These are phyloP conservation scores for Posidonia australis DNA, from an alignment of 106 monocot genomes.

Conservation along the genomic window DNA sequence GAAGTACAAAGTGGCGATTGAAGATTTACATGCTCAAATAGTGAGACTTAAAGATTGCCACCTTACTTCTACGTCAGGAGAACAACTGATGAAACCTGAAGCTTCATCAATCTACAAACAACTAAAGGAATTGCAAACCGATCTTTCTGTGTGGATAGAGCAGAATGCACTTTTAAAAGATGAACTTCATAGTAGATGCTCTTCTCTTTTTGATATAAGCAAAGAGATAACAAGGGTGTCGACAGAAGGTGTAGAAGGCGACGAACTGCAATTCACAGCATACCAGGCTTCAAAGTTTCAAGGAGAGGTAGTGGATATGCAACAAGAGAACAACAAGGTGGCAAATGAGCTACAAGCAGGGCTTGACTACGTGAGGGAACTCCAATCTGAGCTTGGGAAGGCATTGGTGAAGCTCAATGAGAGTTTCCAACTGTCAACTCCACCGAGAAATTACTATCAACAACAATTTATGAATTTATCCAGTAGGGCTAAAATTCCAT, in stretches of 20 bases:
- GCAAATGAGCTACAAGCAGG: constrained; percentile 49
- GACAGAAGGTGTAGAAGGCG: constrained; percentile 18
- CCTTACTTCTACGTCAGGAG: background rate
- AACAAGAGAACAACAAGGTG: constrained; percentile 77
- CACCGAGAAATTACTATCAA: constrained; percentile 9
- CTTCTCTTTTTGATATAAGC: constrained; percentile 37
- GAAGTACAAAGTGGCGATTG: constrained; percentile 34
- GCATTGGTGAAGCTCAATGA: constrained; percentile 29
- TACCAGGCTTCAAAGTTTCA: constrained; percentile 71
- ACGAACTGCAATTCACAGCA: constrained; percentile 31
- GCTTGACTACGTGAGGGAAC: constrained; percentile 37
- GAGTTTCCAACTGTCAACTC: constrained; percentile 25
- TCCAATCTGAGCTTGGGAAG: constrained; percentile 45
- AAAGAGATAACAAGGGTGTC: constrained; percentile 53
- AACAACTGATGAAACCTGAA: constrained; percentile 13
- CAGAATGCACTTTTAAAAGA: constrained; percentile 45
- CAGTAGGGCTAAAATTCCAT: constrained; percentile 36
- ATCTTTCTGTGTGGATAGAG: constrained; percentile 65
- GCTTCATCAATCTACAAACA: constrained; percentile 24
- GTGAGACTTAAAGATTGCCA: constrained; percentile 18
- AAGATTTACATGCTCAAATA: constrained; percentile 35
- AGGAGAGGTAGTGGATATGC: constrained; percentile 77
- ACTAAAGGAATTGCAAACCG: constrained; percentile 51
- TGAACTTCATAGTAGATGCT: constrained; percentile 47
- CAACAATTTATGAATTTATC: constrained; percentile 25